Conservation (phyloP, 2,329 filamentous ascomycete genomes). For the Biscogniauxia sp. region DNA sequence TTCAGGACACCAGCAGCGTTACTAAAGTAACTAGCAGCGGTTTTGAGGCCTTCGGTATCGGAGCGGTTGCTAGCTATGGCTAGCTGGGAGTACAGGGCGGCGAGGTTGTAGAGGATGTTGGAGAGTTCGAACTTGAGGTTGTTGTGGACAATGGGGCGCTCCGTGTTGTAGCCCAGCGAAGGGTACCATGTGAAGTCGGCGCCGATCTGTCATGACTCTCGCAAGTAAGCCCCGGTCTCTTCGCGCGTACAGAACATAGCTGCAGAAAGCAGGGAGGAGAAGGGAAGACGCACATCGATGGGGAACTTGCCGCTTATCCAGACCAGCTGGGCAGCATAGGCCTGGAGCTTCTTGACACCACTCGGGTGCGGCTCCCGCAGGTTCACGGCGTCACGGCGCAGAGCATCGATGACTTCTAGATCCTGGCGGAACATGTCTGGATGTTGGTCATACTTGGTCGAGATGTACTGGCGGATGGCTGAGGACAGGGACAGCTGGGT, state of each 20-base stretch:
- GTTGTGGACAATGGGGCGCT: conserved; percentile 65
- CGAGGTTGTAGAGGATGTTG: conserved; percentile 91
- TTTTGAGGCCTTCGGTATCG: conserved; percentile 79
- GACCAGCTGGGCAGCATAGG: conserved; percentile 87
- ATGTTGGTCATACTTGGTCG: conserved; percentile 96
- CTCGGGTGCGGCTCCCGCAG: conserved; percentile 84
- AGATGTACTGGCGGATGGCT: conserved; percentile 93
- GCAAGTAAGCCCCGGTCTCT: background rate
- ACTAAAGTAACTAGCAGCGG: conserved; percentile 86
- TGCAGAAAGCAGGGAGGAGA: conserved; percentile 5
- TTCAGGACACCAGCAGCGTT: conserved; percentile 79
- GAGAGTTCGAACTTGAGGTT: conserved; percentile 80
- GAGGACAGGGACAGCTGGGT: conserved; percentile 73
- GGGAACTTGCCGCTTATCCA: conserved; percentile 97
- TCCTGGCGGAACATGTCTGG: conserved; percentile 95
- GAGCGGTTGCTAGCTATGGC: conserved; percentile 76
- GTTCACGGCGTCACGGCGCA: conserved; percentile 84
- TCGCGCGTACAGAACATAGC: background rate
- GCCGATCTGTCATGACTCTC: conserved; percentile 61
- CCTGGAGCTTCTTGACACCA: conserved; percentile 82
- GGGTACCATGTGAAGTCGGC: conserved; percentile 97
- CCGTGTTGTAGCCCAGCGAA: conserved; percentile 83
- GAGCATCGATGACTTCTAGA: conserved; percentile 75
- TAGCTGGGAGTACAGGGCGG: conserved; percentile 89
- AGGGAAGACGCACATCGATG: conserved; percentile 65